These are phyloP conservation scores for Phytophthora sp. DNA, from an alignment of 352 stramenopile genomes.

Conservation along the genomic window DNA sequence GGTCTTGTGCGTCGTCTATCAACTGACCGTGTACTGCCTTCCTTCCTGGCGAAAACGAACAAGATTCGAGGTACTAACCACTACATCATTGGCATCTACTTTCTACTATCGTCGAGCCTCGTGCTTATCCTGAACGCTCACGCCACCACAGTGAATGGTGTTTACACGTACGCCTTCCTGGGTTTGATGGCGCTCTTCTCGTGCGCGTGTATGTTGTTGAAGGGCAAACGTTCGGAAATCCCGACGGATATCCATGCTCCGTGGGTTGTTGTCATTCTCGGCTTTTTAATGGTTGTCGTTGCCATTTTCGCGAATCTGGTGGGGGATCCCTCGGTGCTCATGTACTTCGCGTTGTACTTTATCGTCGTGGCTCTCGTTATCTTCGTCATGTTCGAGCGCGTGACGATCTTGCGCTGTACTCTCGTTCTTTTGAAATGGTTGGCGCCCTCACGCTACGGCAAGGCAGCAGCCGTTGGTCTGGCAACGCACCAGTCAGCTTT, in stretches of 20 bases:
- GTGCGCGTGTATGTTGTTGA: conserved; percentile 82
- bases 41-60: conserved; percentile 59
- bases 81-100: conserved; percentile 78
- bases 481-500: background rate
- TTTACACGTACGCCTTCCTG: conserved; percentile 90
- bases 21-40: conserved; percentile 62
- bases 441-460: conserved; percentile 40
- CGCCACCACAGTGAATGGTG: conserved; percentile 70
- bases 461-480: conserved; percentile 17
- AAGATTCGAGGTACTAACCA: conserved; percentile 65
- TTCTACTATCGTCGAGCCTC: conserved; percentile 63
- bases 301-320: conserved; percentile 59
- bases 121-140: conserved; percentile 79
- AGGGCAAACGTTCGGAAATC: conserved; percentile 81
- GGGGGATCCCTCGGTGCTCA: conserved; percentile 49
- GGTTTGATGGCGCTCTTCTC: conserved; percentile 86
- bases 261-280: conserved; percentile 47
- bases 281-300: conserved; percentile 50
- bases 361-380: conserved; percentile 49
- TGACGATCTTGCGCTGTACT: conserved; percentile 43
- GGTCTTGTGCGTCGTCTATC: conserved; percentile 78
- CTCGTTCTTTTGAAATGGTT: conserved; percentile 46
- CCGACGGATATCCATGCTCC: conserved; percentile 65
- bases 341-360: conserved; percentile 68
- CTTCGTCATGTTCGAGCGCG: conserved; percentile 63